Percentiles rank a stretch among this genome's conserved stretches.
phyloP scores from a whole-genome alignment of 495 filamentous ascomycete species.

The Lasiosphaeris hirsuta region DNA sequence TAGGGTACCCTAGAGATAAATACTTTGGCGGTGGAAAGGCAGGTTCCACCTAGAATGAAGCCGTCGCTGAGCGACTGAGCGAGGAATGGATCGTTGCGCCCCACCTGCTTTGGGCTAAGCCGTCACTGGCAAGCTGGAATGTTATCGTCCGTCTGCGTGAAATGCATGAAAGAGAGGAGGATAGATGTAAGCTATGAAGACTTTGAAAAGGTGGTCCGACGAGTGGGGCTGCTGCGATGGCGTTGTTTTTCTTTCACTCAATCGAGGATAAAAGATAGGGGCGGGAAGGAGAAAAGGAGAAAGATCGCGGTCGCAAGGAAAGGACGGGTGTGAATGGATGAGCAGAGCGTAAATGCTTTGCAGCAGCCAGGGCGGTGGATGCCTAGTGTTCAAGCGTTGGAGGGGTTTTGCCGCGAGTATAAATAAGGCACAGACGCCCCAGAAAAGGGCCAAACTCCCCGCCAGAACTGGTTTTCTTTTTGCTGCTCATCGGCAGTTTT shows the following conservation, averaged over 20 bases:
- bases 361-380: slow-evolving; percentile 12
- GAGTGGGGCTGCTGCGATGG: neutral
- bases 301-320: neutral
- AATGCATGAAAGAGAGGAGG: too few species aligned
- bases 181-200: neutral
- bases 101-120: neutral
- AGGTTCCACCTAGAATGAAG: neutral
- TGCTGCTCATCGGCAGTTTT: slow-evolving; percentile 5
- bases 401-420: slow-evolving; percentile 25
- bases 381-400: slow-evolving; percentile 16
- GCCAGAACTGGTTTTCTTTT: slow-evolving; percentile 16
- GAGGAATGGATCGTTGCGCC: slow-evolving; percentile 3
- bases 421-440: slow-evolving; percentile 24
- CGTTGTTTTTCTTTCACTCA: slow-evolving; percentile 19
- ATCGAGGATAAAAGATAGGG: slow-evolving; percentile 16
- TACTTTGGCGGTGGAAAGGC: too few species aligned
- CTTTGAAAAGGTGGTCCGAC: neutral
- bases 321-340: neutral
- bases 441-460: slow-evolving; percentile 6
- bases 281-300: neutral
- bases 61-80: neutral
- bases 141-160: neutral
- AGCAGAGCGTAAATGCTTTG: neutral
- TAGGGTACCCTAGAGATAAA: too few species aligned
- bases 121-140: slow-evolving; percentile 4